Evolutionary conservation across 768 basidiomycete species (phyloP).

Genomic region (Mycena rosella): DNA sequence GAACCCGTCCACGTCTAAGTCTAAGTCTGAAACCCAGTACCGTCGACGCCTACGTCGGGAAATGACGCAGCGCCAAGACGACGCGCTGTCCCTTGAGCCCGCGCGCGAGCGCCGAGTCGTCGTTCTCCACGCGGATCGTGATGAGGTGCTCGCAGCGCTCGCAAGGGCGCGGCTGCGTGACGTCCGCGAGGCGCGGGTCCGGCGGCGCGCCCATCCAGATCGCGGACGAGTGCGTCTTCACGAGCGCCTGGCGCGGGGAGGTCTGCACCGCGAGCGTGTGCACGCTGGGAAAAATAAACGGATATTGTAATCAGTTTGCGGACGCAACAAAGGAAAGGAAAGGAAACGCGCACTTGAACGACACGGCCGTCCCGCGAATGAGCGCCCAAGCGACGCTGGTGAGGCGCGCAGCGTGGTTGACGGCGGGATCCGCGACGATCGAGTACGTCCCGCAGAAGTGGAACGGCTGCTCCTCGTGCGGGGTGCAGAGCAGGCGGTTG

Average conservation of each 20-base stretch:
- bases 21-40: too few species aligned
- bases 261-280: background rate
- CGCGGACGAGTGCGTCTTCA: background rate
- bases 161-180: background rate
- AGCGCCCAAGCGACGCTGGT: conserved; percentile 1
- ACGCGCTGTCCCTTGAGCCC: background rate
- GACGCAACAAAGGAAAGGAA: background rate
- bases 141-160: conserved; percentile 12
- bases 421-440: conserved; percentile 3
- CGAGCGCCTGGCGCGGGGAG: background rate
- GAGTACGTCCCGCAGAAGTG: conserved; percentile 14
- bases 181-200: background rate
- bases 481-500: conserved; percentile 13
- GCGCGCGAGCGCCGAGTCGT: background rate
- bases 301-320: background rate
- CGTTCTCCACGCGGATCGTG: background rate
- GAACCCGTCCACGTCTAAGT: too few species aligned
- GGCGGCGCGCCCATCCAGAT: conserved; percentile 11
- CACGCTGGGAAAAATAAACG: background rate
- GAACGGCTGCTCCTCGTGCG: conserved; percentile 9
- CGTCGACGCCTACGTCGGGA: background rate
- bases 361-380: background rate
- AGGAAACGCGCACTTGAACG: conserved; percentile 8
- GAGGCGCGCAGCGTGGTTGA: background rate
- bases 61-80: background rate